These are phyloP conservation scores for Metarhizium rileyi DNA, from an alignment of 2,329 filamentous ascomycete genomes.

Conservation along the genomic window DNA sequence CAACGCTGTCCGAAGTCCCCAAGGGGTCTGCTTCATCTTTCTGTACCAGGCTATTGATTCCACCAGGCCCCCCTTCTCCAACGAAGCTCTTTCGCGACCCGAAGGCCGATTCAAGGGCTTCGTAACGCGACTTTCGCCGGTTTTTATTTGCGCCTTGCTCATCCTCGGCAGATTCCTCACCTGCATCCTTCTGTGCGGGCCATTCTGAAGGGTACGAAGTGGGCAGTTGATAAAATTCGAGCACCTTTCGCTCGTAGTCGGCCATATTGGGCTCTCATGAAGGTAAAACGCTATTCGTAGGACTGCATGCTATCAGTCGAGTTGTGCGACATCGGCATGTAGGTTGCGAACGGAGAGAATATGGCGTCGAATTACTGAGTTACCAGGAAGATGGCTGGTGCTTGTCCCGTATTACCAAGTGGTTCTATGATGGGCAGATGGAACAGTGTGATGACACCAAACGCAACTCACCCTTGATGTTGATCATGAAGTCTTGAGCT, in stretches of 20 bases:
- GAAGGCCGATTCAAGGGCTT: conserved; percentile 68
- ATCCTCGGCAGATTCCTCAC: conserved; percentile 52
- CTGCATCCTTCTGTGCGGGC: conserved; percentile 70
- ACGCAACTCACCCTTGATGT: background rate
- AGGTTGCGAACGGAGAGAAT: background rate
- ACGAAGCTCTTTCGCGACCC: conserved; percentile 52
- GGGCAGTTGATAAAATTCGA: conserved; percentile 83
- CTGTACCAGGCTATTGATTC: conserved; percentile 68
- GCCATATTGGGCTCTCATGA: conserved; percentile 35
- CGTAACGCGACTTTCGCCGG: conserved; percentile 68
- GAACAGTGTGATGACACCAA: background rate
- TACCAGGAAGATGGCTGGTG: background rate
- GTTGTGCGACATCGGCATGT: background rate
- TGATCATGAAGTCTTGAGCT: background rate
- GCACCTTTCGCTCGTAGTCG: conserved; percentile 65
- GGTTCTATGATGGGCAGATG: background rate
- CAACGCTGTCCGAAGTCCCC: conserved; percentile 79
- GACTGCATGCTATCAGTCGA: conserved; percentile 3
- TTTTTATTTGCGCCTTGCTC: conserved; percentile 42
- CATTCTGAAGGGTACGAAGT: conserved; percentile 73
- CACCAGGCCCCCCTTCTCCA: conserved; percentile 16
- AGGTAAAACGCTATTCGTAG: background rate
- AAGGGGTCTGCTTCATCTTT: conserved; percentile 89
- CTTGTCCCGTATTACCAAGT: background rate
- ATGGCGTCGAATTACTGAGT: background rate